phyloP scores from a whole-genome alignment of 208 protist genomes.

The Tritrichomonas foetus region DNA sequence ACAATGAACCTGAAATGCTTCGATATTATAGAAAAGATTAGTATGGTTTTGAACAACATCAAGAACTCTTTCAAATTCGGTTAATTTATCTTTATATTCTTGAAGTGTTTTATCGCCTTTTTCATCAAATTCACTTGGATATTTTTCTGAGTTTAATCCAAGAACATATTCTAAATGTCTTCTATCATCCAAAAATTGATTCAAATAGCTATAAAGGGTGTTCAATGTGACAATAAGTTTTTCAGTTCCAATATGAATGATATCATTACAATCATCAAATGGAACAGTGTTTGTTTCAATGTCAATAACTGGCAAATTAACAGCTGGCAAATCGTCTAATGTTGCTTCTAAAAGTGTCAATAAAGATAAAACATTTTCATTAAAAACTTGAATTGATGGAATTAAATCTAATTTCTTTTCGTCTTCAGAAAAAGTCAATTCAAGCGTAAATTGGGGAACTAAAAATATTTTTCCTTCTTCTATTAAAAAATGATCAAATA shows the following conservation, averaged over 20 bases:
- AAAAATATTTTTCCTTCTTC: neutral
- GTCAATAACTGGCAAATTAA: neutral
- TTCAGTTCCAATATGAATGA: neutral
- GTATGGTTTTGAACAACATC: neutral
- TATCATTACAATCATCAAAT: slow-evolving; percentile 20
- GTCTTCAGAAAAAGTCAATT: neutral
- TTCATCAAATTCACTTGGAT: neutral
- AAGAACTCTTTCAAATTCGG: neutral
- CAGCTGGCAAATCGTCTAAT: neutral
- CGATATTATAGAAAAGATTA: neutral
- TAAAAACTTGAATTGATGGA: neutral
- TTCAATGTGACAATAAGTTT: neutral
- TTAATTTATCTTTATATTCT: neutral
- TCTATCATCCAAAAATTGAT: neutral
- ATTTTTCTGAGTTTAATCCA: neutral
- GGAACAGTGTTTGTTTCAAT: neutral
- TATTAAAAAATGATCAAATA: neutral
- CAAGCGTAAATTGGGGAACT: neutral
- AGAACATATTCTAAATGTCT: neutral
- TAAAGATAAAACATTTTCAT: neutral
- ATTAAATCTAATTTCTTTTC: neutral
- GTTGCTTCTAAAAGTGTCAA: neutral
- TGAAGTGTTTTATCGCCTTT: neutral
- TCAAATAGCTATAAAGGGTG: neutral
- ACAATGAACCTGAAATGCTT: neutral